phyloP scores from a whole-genome alignment of 2,329 filamentous ascomycete genomes.

The Cladosporium phlei region DNA sequence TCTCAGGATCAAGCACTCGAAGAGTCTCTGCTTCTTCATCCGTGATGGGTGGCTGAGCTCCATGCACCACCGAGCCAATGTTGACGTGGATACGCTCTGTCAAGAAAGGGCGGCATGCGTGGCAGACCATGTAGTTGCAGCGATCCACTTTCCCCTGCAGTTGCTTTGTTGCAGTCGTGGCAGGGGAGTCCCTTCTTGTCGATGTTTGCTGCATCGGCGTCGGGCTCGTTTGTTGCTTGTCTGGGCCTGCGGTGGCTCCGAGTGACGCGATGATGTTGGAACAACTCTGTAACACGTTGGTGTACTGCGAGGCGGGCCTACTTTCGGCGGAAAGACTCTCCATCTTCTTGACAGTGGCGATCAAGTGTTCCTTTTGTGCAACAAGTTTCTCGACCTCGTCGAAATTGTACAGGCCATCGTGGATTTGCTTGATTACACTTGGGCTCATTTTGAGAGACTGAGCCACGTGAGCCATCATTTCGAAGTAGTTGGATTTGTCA shows the following conservation, averaged over 20 bases:
- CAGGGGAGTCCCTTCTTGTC: background rate
- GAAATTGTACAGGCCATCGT: constrained; percentile 38
- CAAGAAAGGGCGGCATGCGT: constrained; percentile 47
- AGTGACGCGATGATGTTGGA: constrained; percentile 26
- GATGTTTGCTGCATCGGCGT: background rate
- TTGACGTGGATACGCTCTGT: constrained; percentile 44
- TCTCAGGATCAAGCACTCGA: constrained; percentile 32
- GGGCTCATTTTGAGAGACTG: constrained; percentile 33
- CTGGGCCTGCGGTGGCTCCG: constrained; percentile 16
- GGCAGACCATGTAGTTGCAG: constrained; percentile 46
- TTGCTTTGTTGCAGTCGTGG: background rate
- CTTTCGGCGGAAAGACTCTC: constrained; percentile 4
- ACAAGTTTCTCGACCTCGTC: constrained; percentile 40
- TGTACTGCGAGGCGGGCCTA: background rate
- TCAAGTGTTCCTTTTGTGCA: constrained; percentile 38
- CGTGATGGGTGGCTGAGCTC: constrained; percentile 33
- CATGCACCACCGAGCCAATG: constrained; percentile 40
- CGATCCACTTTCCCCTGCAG: constrained; percentile 3
- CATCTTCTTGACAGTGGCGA: constrained; percentile 22
- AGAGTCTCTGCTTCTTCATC: constrained; percentile 29
- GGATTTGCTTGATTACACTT: constrained; percentile 40
- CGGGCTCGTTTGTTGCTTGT: background rate
- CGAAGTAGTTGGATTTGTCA: constrained; percentile 7
- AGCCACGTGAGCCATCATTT: constrained; percentile 5
- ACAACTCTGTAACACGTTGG: background rate